These are phyloP conservation scores for Halophytophthora batemanensis DNA, from an alignment of 352 stramenopile genomes.

Conservation along the genomic window DNA sequence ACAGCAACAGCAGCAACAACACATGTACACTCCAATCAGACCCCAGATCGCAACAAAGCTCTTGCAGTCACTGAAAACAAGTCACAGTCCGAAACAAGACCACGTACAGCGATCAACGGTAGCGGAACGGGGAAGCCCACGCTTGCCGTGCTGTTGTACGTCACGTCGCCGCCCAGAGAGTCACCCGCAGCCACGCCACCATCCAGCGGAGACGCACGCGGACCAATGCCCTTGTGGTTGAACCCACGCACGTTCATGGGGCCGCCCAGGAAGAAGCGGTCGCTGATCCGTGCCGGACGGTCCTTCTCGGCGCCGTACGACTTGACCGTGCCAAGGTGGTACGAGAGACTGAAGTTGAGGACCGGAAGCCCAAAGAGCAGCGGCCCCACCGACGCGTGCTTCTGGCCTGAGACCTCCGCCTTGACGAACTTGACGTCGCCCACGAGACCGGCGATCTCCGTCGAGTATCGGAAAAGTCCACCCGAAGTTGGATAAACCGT, in stretches of 20 bases:
- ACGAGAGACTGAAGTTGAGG: slow-evolving; percentile 80
- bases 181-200: slow-evolving; percentile 83
- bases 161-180: slow-evolving; percentile 86
- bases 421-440: slow-evolving; percentile 90
- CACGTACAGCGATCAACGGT: slow-evolving; percentile 73
- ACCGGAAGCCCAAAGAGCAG: slow-evolving; percentile 65
- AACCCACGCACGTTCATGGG: slow-evolving; percentile 89
- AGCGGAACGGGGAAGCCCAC: slow-evolving; percentile 86
- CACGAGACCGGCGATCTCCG: slow-evolving; percentile 83
- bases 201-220: slow-evolving; percentile 81
- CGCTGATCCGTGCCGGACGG: slow-evolving; percentile 85
- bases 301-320: slow-evolving; percentile 72
- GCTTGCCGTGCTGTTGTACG: slow-evolving; percentile 80
- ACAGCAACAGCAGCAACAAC: too few species aligned
- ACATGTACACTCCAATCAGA: too few species aligned
- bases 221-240: slow-evolving; percentile 88
- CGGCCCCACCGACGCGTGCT: slow-evolving; percentile 70
- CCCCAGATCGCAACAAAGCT: not conserved
- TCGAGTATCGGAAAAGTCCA: slow-evolving; percentile 88
- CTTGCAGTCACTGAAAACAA: not conserved
- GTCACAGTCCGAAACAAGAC: too few species aligned
- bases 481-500: slow-evolving; percentile 81
- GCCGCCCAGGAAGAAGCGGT: slow-evolving; percentile 90
- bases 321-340: slow-evolving; percentile 74
- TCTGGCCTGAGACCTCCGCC: slow-evolving; percentile 80